A percentile compares a stretch with the other conserved stretches of the same genome.
Evolutionary conservation across 768 basidiomycete species (phyloP).

Genomic region (Podaxis sp.): DNA sequence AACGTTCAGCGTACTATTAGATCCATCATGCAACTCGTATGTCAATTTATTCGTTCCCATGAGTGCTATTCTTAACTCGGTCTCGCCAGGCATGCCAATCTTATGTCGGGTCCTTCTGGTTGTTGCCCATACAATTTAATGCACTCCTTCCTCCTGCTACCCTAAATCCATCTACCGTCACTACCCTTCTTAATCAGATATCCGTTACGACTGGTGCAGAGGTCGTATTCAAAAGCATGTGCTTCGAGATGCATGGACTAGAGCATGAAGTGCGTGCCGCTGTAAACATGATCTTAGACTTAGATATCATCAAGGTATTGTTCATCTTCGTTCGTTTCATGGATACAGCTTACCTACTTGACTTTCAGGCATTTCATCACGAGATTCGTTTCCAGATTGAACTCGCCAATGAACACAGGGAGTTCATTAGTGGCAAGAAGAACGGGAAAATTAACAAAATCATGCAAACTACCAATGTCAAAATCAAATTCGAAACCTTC

Average conservation of each 20-base stretch:
- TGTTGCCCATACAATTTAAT: constrained; percentile 92
- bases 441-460: constrained; percentile 99
- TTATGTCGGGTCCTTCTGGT: constrained; percentile 97
- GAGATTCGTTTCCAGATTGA: constrained; percentile 99
- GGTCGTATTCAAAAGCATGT: constrained; percentile 95
- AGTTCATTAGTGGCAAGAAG: constrained; percentile 99
- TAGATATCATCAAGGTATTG: constrained; percentile 87
- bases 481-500: constrained; percentile 99
- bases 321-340: constrained; percentile 9
- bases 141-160: constrained; percentile 82
- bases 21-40: constrained; percentile 90
- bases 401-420: constrained; percentile 94
- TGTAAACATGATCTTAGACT: constrained; percentile 81
- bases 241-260: constrained; percentile 94
- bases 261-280: constrained; percentile 89
- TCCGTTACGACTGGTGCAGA: constrained; percentile 88
- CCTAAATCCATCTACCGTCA: constrained; percentile 80
- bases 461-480: constrained; percentile 95
- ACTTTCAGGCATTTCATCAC: constrained; percentile 80
- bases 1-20: constrained; percentile 94
- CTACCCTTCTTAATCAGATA: constrained; percentile 83
- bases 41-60: constrained; percentile 30
- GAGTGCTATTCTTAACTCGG: neutral
- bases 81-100: constrained; percentile 83
- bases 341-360: no score